Conservation (phyloP, 1,284 basidiomycete species). For the Ceratorhiza oryzae-sativae region DNA sequence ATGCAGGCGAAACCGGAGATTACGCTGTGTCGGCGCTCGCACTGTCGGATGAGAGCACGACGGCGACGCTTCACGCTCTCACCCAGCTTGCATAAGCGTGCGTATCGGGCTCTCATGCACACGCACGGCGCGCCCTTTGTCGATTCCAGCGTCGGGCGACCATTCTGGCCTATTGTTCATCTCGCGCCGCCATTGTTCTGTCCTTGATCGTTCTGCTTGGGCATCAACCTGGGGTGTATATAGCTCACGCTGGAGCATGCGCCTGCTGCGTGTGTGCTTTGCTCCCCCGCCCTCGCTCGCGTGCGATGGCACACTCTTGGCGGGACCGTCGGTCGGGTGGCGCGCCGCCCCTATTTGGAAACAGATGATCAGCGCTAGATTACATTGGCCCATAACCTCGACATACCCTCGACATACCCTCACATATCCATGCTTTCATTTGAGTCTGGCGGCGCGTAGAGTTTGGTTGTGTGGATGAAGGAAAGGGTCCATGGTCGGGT, state of each 20-base stretch:
- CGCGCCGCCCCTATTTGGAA: conserved; percentile 7
- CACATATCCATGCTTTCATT: conserved; percentile 10
- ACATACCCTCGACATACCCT: background rate
- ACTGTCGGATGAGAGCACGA: conserved; percentile 28
- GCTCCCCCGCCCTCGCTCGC: conserved; percentile 15
- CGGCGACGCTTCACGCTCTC: conserved; percentile 33
- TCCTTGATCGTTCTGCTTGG: conserved; percentile 19
- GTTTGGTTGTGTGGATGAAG: background rate
- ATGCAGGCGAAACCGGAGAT: background rate
- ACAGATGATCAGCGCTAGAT: conserved; percentile 11
- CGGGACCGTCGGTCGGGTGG: conserved; percentile 2
- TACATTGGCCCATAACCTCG: conserved; percentile 3
- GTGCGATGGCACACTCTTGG: background rate
- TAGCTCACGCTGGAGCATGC: background rate
- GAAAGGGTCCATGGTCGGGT: conserved; percentile 5
- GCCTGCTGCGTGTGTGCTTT: conserved; percentile 6
- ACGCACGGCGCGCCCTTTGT: conserved; percentile 36
- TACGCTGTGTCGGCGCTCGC: background rate
- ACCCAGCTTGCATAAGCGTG: conserved; percentile 31
- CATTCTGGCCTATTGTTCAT: conserved; percentile 35
- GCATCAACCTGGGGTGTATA: conserved; percentile 30
- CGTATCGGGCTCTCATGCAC: conserved; percentile 35
- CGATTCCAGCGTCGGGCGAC: conserved; percentile 37
- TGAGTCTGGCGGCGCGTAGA: background rate
- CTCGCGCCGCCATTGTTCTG: conserved; percentile 36